These are phyloP conservation scores for Chrysoporthe deuterocubensis DNA, from an alignment of 2,329 filamentous ascomycete species.

Conservation along the genomic window DNA sequence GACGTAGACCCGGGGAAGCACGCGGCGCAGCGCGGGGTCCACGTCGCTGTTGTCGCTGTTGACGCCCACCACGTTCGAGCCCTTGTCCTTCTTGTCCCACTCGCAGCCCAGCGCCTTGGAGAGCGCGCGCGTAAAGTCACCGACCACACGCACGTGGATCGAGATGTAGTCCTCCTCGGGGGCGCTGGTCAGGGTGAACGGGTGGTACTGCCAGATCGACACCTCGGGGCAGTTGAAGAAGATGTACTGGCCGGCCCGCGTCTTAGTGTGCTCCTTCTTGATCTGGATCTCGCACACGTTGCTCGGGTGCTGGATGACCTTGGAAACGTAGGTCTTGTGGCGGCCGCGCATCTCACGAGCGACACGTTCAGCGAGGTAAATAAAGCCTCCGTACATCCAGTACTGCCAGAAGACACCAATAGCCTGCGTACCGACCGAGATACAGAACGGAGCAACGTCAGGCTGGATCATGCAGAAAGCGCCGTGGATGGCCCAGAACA, in stretches of 20 bases:
- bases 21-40: slow-evolving; percentile 71
- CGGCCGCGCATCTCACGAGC: slow-evolving; percentile 78
- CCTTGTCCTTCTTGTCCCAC: slow-evolving; percentile 62
- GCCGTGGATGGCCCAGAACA: slow-evolving; percentile 90
- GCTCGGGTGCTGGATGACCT: slow-evolving; percentile 87
- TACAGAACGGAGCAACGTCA: slow-evolving; percentile 78
- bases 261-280: slow-evolving; percentile 86
- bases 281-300: slow-evolving; percentile 91
- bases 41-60: slow-evolving; percentile 61
- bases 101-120: slow-evolving; percentile 76
- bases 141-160: slow-evolving; percentile 81
- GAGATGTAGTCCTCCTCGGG: slow-evolving; percentile 91
- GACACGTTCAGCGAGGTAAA: slow-evolving; percentile 79
- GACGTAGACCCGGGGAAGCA: slow-evolving; percentile 79
- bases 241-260: slow-evolving; percentile 82
- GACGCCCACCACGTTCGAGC: slow-evolving; percentile 72
- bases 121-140: slow-evolving; percentile 76
- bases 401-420: slow-evolving; percentile 87
- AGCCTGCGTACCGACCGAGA: slow-evolving; percentile 65
- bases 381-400: slow-evolving; percentile 81
- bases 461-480: slow-evolving; percentile 91
- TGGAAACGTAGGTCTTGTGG: slow-evolving; percentile 85
- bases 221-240: slow-evolving; percentile 87
- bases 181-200: slow-evolving; percentile 83
- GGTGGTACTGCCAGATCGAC: slow-evolving; percentile 87